Base-by-base conservation (phyloP, 78 protist species). In the Bodo saltans region DNA sequence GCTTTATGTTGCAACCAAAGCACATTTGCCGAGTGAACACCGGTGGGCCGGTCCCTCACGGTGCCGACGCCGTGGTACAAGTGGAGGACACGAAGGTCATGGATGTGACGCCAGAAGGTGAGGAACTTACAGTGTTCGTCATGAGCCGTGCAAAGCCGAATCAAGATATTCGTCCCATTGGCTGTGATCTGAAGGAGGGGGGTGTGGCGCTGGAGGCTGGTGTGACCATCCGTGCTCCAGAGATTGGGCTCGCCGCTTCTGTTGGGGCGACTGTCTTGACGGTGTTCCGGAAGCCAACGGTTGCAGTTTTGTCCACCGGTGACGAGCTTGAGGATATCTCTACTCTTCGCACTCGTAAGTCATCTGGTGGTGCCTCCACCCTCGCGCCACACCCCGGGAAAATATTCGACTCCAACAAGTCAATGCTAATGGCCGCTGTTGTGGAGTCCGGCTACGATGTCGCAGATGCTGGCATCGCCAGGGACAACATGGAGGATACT, bases 261-360 rank as follows among this genome's bases (percentile, higher is more conserved):
- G 84, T 86, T 40, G 94, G 94, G 0, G 37, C 39, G 29, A 12
- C 53, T 21, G 12, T 12, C 30, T 68, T 89, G 3, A 0, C 42
- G 11, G 88, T 76, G 4, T 34, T 26, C 29, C 71, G 52, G 1
- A 34, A 32, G 79, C 91, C 93, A 28, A 34, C 11, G 3, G 70
- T 83, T 28, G 81, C 92, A 35, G 83, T 92, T 17, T 39, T 92
- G 34, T 90, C 95, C 37, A 90, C 95, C 21, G 95, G 95, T 23
- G 91, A 92, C 70, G 95, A 92, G 70, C 70, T 92, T 8, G n/a
- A 47, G 60, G n/a, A 8, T 17, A 47, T 47, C 60, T 23, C 60
- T 17, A n/a, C n/a, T n/a, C n/a, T n/a, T n/a, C n/a, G n/a, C n/a
- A n/a, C n/a, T n/a, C n/a, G n/a, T n/a, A n/a, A 60, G 69, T 60